These are phyloP conservation scores for Seiridium cupressi DNA, from an alignment of 2,329 filamentous ascomycete genomes.

Conservation along the genomic window DNA sequence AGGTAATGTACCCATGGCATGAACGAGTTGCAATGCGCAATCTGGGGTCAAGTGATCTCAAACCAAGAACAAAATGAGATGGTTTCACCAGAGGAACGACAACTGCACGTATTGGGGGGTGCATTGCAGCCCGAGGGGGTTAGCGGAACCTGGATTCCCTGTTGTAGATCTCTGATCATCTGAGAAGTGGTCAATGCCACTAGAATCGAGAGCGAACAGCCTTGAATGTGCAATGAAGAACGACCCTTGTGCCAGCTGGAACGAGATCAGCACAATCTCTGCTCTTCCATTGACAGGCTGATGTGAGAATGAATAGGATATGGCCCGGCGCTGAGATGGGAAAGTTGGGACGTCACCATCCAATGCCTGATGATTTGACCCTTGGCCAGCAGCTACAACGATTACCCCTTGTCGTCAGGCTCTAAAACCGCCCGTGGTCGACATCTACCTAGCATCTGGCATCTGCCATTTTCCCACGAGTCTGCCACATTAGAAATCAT, in stretches of 20 bases:
- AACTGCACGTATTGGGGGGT: not conserved
- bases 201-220: not conserved
- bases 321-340: too few species aligned
- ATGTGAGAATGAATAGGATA: too few species aligned
- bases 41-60: not conserved
- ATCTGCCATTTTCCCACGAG: too few species aligned
- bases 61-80: not conserved
- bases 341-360: not conserved
- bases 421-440: not conserved
- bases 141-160: too few species aligned
- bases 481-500: too few species aligned
- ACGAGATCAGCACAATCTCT: too few species aligned
- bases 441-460: too few species aligned
- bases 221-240: not conserved
- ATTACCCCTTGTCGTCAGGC: conserved; percentile 4
- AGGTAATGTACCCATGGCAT: not conserved
- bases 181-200: not conserved
- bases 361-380: not conserved
- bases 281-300: too few species aligned
- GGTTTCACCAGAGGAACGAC: conserved; percentile 2
- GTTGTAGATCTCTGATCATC: not conserved
- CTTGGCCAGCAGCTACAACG: not conserved
- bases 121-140: not conserved
- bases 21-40: not conserved
- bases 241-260: too few species aligned